Conservation (phyloP, 2,329 filamentous ascomycete species). For the Blumeria graminis region DNA sequence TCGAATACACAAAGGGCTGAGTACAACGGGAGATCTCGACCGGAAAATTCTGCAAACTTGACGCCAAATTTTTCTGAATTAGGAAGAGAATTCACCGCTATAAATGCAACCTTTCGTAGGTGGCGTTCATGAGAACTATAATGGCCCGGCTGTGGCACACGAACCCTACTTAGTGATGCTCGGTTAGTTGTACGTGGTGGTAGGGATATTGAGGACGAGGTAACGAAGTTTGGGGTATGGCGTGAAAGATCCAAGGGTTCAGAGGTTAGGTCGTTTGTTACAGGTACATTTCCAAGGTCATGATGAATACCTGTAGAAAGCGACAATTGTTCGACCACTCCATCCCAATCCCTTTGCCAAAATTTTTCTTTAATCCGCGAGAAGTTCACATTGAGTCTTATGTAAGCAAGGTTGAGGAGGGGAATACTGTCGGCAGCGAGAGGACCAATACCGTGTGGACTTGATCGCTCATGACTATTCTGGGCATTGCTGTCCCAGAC, state of each 20-base stretch:
- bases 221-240: too few relatives aligned
- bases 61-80: slow-evolving; percentile 74
- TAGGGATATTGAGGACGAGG: too few relatives aligned
- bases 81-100: slow-evolving; percentile 23
- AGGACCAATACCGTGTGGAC: slow-evolving; percentile 58
- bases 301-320: too few relatives aligned
- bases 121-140: too few relatives aligned
- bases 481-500: slow-evolving; percentile 75
- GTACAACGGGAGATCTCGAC: slow-evolving; percentile 68
- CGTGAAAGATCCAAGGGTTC: too few relatives aligned
- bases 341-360: slow-evolving; percentile 70
- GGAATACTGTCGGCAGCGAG: slow-evolving; percentile 80
- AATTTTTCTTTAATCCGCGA: slow-evolving; percentile 78
- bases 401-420: slow-evolving; percentile 72
- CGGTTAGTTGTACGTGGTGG: too few relatives aligned
- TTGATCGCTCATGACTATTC: slow-evolving; percentile 64
- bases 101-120: too few relatives aligned
- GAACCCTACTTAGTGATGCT: too few relatives aligned
- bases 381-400: slow-evolving; percentile 82
- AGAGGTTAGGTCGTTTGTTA: too few relatives aligned
- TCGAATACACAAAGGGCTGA: slow-evolving; percentile 84
- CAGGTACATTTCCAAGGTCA: too few relatives aligned
- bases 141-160: too few relatives aligned
- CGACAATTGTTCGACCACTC: too few relatives aligned
- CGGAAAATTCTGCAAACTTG: slow-evolving; percentile 63